Conservation (phyloP, 1,139 yeast genomes). For the Lodderomyces parapsilosis region DNA sequence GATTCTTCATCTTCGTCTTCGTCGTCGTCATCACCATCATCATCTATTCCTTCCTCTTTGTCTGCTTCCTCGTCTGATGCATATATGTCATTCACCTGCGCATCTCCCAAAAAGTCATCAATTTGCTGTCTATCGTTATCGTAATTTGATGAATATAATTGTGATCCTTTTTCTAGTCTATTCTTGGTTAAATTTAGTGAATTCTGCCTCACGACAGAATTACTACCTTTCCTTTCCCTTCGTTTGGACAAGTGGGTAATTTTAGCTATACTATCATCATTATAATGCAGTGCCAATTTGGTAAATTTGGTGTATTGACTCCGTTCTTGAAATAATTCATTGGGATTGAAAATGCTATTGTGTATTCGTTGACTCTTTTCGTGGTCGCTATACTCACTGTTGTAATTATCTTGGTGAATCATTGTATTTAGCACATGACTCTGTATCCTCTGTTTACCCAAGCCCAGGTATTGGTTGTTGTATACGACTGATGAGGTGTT, state of each 20-base stretch:
- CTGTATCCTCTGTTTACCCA: slow-evolving; percentile 31
- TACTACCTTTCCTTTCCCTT: neutral
- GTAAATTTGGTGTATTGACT: slow-evolving; percentile 30
- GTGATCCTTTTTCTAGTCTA: slow-evolving; percentile 10
- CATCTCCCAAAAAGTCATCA: neutral
- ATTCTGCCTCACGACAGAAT: slow-evolving; percentile 9
- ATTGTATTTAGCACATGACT: slow-evolving; percentile 31
- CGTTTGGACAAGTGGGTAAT: slow-evolving; percentile 1
- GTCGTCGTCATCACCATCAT: neutral
- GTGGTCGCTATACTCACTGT: slow-evolving; percentile 17
- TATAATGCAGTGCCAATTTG: slow-evolving; percentile 27
- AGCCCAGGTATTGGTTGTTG: slow-evolving; percentile 26
- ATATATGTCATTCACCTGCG: neutral
- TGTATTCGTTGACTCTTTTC: slow-evolving; percentile 19
- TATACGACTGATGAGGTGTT: slow-evolving; percentile 31
- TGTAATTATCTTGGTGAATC: slow-evolving; percentile 18
- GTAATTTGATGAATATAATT: neutral
- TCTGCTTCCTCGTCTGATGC: neutral
- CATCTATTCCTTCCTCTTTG: neutral
- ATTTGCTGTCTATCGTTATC: neutral
- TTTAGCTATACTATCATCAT: slow-evolving; percentile 18
- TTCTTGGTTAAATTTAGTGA: slow-evolving; percentile 13
- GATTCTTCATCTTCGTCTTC: neutral
- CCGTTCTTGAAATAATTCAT: slow-evolving; percentile 38
- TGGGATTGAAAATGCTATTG: slow-evolving; percentile 27